Percentiles rank a stretch among this genome's conserved stretches.
Evolutionary conservation across 108 stramenopile genomes (phyloP).

Genomic region (Aurantiochytrium sp.): DNA sequence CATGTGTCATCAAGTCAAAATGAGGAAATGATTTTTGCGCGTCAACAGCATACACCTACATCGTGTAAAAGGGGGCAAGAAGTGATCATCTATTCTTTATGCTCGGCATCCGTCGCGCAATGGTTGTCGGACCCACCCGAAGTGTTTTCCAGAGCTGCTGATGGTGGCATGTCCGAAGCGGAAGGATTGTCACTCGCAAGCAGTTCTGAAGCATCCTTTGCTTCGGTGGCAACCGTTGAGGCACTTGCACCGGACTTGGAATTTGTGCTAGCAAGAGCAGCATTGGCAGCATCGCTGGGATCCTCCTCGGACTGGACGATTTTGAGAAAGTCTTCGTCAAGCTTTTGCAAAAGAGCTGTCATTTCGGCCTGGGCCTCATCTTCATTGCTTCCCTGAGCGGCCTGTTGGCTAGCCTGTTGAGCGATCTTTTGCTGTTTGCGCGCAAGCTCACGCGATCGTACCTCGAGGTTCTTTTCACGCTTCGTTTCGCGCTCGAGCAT

Average conservation of each 20-base stretch:
- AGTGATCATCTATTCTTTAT: too few relatives aligned
- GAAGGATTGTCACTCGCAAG: background rate
- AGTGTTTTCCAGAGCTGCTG: too few relatives aligned
- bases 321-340: slow-evolving; percentile 8
- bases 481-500: slow-evolving; percentile 76
- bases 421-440: slow-evolving; percentile 34
- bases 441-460: slow-evolving; percentile 46
- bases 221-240: background rate
- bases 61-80: too few relatives aligned
- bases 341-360: background rate
- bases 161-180: background rate
- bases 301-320: background rate
- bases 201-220: background rate
- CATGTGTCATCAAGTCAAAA: too few relatives aligned
- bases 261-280: background rate
- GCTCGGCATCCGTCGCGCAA: too few relatives aligned
- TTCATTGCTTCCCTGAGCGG: slow-evolving; percentile 16
- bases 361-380: slow-evolving; percentile 4
- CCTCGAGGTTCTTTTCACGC: slow-evolving; percentile 71
- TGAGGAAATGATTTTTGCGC: too few relatives aligned
- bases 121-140: too few relatives aligned
- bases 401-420: slow-evolving; percentile 28
- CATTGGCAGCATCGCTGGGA: background rate
- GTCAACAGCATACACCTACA: too few relatives aligned
- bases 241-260: background rate